Percentiles rank a stretch among this genome's conserved stretches.
Evolutionary conservation across 2,329 filamentous ascomycete species (phyloP).

Genomic region (Endoconidiophora polonica): DNA sequence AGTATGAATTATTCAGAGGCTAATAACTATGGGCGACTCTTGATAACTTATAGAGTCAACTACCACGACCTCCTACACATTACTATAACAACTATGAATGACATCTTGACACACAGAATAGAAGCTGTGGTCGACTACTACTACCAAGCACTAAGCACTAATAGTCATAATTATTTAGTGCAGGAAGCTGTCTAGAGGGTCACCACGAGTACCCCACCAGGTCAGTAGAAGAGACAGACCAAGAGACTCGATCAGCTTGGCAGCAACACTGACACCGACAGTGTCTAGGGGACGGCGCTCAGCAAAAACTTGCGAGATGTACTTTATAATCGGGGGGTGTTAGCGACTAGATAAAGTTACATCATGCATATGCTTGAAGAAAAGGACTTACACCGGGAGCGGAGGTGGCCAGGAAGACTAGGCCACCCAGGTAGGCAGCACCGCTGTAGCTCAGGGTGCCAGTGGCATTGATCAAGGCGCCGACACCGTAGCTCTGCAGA

Average conservation of each 20-base stretch:
- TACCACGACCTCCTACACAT: constrained; percentile 4
- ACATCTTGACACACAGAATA: too few species aligned
- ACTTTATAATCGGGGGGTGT: constrained; percentile 29
- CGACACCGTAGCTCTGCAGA: constrained; percentile 77
- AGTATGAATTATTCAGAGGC: constrained; percentile 3
- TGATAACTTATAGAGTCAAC: too few species aligned
- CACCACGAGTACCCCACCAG: constrained; percentile 94
- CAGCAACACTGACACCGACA: constrained; percentile 66
- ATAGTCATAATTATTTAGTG: constrained; percentile 5
- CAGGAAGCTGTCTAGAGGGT: constrained; percentile 54
- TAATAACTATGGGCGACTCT: too few species aligned
- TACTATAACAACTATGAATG: background rate
- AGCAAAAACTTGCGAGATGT: constrained; percentile 70
- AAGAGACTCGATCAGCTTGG: constrained; percentile 82
- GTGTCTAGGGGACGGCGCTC: constrained; percentile 89
- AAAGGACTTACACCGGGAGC: constrained; percentile 58
- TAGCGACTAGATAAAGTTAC: too few species aligned
- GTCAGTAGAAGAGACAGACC: constrained; percentile 84
- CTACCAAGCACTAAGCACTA: background rate
- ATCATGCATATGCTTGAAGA: background rate
- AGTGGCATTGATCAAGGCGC: constrained; percentile 82
- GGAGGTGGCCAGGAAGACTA: constrained; percentile 84
- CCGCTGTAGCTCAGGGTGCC: constrained; percentile 95
- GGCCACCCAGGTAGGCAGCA: constrained; percentile 74
- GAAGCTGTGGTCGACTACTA: too few species aligned